phyloP scores from a whole-genome alignment of 805 yeast genomes.

The Nakazawaea wickerhamii region DNA sequence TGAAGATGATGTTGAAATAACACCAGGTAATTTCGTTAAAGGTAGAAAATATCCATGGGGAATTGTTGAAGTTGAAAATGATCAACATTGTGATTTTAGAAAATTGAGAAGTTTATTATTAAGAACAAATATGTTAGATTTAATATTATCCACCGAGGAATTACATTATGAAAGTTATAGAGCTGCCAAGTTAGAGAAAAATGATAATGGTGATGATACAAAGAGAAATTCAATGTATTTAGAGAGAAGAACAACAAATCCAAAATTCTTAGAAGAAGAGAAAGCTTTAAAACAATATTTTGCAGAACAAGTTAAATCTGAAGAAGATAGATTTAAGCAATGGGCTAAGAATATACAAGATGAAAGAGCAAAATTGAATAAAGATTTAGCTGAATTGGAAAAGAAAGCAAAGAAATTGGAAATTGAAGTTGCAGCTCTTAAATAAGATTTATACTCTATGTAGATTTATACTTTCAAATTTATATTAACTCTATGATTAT shows the following conservation, averaged over 20 bases:
- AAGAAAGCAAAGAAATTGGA: constrained; percentile 66
- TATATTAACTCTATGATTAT: too few relatives aligned
- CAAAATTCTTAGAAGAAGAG: constrained; percentile 94
- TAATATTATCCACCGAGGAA: constrained; percentile 75
- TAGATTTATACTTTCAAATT: too few relatives aligned
- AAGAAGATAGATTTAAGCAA: constrained; percentile 95
- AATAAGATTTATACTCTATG: too few relatives aligned
- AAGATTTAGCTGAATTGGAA: constrained; percentile 89
- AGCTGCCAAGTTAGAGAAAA: constrained; percentile 58
- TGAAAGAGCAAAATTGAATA: constrained; percentile 90
- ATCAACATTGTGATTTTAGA: constrained; percentile 78
- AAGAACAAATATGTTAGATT: constrained; percentile 79
- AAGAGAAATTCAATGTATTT: constrained; percentile 17
- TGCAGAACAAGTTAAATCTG: constrained; percentile 94
- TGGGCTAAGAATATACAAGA: constrained; percentile 97
- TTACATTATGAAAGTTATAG: constrained; percentile 78
- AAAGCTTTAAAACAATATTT: constrained; percentile 88
- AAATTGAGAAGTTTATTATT: constrained; percentile 72
- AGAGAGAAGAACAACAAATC: constrained; percentile 62
- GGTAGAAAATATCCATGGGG: constrained; percentile 95
- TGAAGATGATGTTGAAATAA: constrained; percentile 60
- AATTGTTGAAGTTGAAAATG: constrained; percentile 80
- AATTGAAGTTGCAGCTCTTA: constrained; percentile 53
- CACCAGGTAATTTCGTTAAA: constrained; percentile 57
- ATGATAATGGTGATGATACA: constrained; percentile 27